Conservation (phyloP, 2,329 filamentous ascomycete genomes). For the Cercospora sesami region DNA sequence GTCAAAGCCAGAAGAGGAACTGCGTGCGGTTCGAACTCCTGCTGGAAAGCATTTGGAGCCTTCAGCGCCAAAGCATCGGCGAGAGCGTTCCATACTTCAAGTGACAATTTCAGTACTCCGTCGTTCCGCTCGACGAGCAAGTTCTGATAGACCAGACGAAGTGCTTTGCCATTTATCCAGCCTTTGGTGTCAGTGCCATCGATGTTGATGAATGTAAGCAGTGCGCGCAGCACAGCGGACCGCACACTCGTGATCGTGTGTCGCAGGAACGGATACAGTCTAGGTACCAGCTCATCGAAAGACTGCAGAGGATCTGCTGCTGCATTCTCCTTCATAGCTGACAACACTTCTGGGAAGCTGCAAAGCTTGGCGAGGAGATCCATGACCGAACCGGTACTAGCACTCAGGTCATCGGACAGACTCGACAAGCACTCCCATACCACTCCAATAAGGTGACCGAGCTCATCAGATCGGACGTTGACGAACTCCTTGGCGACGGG, state of each 20-base stretch:
- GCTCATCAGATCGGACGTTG: slow-evolving; percentile 71
- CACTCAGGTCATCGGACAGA: slow-evolving; percentile 93
- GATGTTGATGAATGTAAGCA: slow-evolving; percentile 89
- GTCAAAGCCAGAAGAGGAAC: slow-evolving; percentile 80
- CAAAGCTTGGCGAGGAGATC: slow-evolving; percentile 94
- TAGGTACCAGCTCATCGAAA: slow-evolving; percentile 87
- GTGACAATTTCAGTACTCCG: slow-evolving; percentile 75
- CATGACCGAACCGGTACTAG: slow-evolving; percentile 98
- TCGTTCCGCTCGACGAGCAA: slow-evolving; percentile 89
- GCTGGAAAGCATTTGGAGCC: slow-evolving; percentile 63
- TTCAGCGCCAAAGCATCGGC: slow-evolving; percentile 65
- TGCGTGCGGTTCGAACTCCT: slow-evolving; percentile 73
- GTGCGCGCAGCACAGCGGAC: slow-evolving; percentile 84
- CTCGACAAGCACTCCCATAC: slow-evolving; percentile 98
- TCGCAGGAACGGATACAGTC: slow-evolving; percentile 91
- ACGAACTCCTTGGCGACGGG: slow-evolving; percentile 96
- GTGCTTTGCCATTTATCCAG: slow-evolving; percentile 87
- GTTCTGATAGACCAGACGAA: slow-evolving; percentile 92
- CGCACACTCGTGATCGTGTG: slow-evolving; percentile 97
- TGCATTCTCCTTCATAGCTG: slow-evolving; percentile 91
- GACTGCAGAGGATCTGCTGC: slow-evolving; percentile 80
- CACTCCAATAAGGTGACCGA: slow-evolving; percentile 83
- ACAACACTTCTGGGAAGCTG: slow-evolving; percentile 86
- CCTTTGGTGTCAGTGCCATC: slow-evolving; percentile 76
- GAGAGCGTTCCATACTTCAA: slow-evolving; percentile 83